Evolutionary conservation across 164 flowering plant genomes (phyloP).

Genomic region (Vitis amurensis): DNA sequence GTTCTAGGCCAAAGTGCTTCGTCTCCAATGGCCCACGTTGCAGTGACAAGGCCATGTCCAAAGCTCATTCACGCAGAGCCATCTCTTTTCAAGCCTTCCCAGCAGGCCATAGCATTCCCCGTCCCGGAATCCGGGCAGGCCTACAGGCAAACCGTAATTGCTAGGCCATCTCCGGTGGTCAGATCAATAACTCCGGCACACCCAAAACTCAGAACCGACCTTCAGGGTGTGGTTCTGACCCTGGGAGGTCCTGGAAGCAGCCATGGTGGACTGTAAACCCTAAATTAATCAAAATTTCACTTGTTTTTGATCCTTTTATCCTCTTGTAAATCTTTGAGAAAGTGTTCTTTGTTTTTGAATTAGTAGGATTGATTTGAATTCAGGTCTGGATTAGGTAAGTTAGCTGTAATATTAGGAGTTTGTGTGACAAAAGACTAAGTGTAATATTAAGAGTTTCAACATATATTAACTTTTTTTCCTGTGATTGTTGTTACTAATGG

Average conservation of each 20-base stretch:
- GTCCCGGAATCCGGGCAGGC: slow-evolving; percentile 27
- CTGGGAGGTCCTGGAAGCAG: slow-evolving; percentile 76
- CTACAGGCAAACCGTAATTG: slow-evolving; percentile 20
- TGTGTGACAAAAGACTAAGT: background rate
- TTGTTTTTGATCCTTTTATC: background rate
- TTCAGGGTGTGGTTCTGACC: slow-evolving; percentile 77
- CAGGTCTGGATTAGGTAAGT: slow-evolving; percentile 1
- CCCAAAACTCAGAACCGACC: slow-evolving; percentile 54
- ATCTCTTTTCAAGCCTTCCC: slow-evolving; percentile 20
- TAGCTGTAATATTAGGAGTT: background rate
- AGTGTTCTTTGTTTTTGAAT: background rate
- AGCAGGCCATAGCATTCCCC: slow-evolving; percentile 19
- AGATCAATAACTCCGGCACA: slow-evolving; percentile 29
- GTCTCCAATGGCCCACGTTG: slow-evolving; percentile 17
- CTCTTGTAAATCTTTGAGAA: background rate
- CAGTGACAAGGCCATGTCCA: slow-evolving; percentile 19
- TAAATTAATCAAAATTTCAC: background rate
- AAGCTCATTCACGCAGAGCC: slow-evolving; percentile 19
- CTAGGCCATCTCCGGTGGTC: slow-evolving; percentile 25
- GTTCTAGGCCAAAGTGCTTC: slow-evolving; percentile 18
- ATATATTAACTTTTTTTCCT: no score
- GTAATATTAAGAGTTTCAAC: slow-evolving; percentile 4
- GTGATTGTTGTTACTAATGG: no score
- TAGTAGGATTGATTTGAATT: background rate
- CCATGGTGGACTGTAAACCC: slow-evolving; percentile 13